A percentile compares a stretch with the other conserved stretches of the same genome.
Evolutionary conservation across 1,284 basidiomycete species (phyloP).

Genomic region (Apiotrichum sp.): DNA sequence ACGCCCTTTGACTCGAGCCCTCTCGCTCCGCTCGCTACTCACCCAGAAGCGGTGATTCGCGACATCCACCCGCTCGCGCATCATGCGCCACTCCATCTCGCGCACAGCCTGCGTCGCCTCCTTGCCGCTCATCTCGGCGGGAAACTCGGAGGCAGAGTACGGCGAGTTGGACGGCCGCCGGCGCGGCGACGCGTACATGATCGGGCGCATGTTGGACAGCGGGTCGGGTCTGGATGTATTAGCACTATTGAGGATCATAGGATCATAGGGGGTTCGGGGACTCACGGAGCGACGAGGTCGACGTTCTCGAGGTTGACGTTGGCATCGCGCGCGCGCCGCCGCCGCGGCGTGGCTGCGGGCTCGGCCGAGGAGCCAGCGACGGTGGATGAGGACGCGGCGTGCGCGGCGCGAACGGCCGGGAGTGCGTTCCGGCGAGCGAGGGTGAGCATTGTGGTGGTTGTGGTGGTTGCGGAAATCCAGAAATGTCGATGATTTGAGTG

Average conservation of each 20-base stretch:
- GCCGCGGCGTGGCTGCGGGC: too few species aligned
- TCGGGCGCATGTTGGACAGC: slow-evolving; percentile 41
- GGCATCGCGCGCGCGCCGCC: not conserved
- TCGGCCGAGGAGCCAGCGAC: too few species aligned
- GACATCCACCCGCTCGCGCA: slow-evolving; percentile 39
- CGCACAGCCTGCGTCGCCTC: slow-evolving; percentile 25
- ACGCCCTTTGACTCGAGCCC: too few species aligned
- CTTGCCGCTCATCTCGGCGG: slow-evolving; percentile 5
- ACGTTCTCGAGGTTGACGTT: slow-evolving; percentile 11
- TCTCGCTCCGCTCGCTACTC: slow-evolving; percentile 7
- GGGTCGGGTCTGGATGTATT: slow-evolving; percentile 34
- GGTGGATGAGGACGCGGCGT: too few species aligned
- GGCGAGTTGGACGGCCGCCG: slow-evolving; percentile 31
- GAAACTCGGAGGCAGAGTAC: slow-evolving; percentile 39
- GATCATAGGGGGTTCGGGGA: not conserved
- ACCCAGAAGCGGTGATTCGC: slow-evolving; percentile 46
- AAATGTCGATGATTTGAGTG: too few species aligned
- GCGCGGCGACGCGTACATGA: slow-evolving; percentile 36
- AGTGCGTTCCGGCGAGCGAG: too few species aligned
- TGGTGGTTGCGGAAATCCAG: too few species aligned
- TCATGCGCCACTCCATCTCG: slow-evolving; percentile 37
- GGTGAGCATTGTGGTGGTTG: too few species aligned
- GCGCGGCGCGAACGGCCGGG: too few species aligned
- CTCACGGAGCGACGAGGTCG: slow-evolving; percentile 43
- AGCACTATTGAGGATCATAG: not conserved